phyloP scores from a whole-genome alignment of 805 yeast genomes.

The Schwanniomyces vanrijiae region DNA sequence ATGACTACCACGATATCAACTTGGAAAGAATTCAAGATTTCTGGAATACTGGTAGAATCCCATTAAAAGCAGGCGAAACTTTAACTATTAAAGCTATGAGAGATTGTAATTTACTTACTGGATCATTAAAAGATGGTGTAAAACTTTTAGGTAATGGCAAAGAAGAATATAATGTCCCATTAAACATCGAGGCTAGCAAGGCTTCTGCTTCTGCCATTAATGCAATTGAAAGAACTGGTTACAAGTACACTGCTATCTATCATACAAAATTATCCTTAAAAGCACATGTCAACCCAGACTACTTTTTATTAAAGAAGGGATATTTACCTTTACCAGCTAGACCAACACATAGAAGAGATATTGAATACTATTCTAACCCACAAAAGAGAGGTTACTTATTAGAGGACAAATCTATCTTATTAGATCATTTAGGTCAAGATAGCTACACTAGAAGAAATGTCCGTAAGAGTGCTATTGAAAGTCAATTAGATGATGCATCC shows the following conservation, averaged over 20 bases:
- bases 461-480: slow-evolving; percentile 36
- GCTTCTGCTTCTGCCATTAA: slow-evolving; percentile 76
- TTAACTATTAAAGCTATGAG: slow-evolving; percentile 78
- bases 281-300: slow-evolving; percentile 75
- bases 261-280: slow-evolving; percentile 60
- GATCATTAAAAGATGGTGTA: slow-evolving; percentile 75
- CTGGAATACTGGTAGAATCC: slow-evolving; percentile 64
- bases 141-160: slow-evolving; percentile 72
- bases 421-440: slow-evolving; percentile 31
- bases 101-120: slow-evolving; percentile 69
- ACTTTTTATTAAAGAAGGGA: slow-evolving; percentile 68
- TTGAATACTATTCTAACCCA: slow-evolving; percentile 71
- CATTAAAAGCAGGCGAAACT: slow-evolving; percentile 56
- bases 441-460: slow-evolving; percentile 17
- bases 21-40: slow-evolving; percentile 70
- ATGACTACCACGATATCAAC: slow-evolving; percentile 57
- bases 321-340: slow-evolving; percentile 81
- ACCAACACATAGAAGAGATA: slow-evolving; percentile 80
- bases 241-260: slow-evolving; percentile 71
- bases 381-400: slow-evolving; percentile 75
- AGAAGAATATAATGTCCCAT: slow-evolving; percentile 50
- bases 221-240: slow-evolving; percentile 71
- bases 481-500: slow-evolving; percentile 35
- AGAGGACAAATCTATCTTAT: slow-evolving; percentile 36
- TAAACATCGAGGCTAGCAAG: slow-evolving; percentile 77